A percentile compares a stretch with the other conserved stretches of the same genome.
Evolutionary conservation across 106 monocot species (phyloP).

Genomic region (Dendrobium nobile): DNA sequence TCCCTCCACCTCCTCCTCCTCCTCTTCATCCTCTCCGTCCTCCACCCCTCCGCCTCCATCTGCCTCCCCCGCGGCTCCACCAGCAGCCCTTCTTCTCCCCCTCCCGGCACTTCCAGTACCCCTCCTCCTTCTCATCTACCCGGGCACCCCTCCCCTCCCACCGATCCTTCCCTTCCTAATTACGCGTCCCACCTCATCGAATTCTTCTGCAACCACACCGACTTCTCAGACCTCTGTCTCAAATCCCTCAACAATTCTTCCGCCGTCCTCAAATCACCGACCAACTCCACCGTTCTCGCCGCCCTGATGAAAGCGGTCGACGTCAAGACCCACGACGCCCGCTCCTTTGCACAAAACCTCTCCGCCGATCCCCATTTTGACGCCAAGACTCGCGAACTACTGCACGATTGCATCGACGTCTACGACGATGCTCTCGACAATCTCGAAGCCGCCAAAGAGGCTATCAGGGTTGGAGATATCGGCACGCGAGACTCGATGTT

Average conservation of each 20-base stretch:
- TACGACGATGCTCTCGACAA: conserved; percentile 6
- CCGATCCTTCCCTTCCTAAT: neutral
- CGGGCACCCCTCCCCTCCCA: neutral
- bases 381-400: neutral
- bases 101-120: neutral
- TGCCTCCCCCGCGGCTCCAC: neutral
- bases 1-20: neutral
- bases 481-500: conserved; percentile 2
- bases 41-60: neutral
- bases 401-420: conserved; percentile 2
- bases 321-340: neutral
- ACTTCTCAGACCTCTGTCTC: conserved; percentile 4
- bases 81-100: neutral
- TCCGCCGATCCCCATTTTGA: neutral
- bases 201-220: conserved; percentile 1
- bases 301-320: neutral
- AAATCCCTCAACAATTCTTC: neutral
- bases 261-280: neutral
- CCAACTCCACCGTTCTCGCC: conserved; percentile 2
- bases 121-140: neutral
- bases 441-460: neutral
- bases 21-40: neutral
- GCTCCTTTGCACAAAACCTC: neutral
- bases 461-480: neutral
- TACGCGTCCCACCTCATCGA: neutral